Evolutionary conservation across 1,284 basidiomycete species (phyloP).

Genomic region (Trametes versicolor): DNA sequence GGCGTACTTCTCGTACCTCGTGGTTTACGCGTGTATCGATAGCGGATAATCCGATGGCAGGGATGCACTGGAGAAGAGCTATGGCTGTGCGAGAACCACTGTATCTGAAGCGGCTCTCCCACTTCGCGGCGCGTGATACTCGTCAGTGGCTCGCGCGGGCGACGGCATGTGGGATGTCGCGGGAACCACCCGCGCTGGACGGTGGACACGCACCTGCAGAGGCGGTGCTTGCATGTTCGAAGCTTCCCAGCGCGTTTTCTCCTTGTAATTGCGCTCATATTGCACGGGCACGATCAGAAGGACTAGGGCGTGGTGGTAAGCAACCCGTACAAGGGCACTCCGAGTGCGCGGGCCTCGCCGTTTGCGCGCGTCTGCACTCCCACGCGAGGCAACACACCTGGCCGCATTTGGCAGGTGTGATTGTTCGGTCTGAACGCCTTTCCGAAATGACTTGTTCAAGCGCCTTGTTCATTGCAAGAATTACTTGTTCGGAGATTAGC

Average conservation of each 20-base stretch:
- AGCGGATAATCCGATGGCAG: not conserved
- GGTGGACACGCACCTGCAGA: not conserved
- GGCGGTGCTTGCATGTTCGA: not conserved
- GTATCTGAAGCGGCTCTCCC: not conserved
- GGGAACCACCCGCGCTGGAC: not conserved
- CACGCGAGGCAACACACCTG: too few relatives aligned
- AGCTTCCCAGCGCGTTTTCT: not conserved
- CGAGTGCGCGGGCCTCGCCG: too few relatives aligned
- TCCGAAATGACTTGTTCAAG: too few relatives aligned
- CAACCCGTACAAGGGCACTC: too few relatives aligned
- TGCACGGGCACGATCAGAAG: too few relatives aligned
- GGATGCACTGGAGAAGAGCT: not conserved
- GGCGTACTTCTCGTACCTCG: slow-evolving; percentile 7
- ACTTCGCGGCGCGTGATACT: not conserved
- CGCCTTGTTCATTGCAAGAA: too few relatives aligned
- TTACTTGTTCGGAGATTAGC: too few relatives aligned
- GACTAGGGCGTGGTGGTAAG: too few relatives aligned
- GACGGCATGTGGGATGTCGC: not conserved
- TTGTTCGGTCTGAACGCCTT: too few relatives aligned
- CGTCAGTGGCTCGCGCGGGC: too few relatives aligned
- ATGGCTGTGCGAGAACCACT: not conserved
- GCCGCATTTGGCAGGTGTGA: too few relatives aligned
- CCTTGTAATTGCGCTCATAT: not conserved
- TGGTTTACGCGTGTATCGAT: slow-evolving; percentile 11
- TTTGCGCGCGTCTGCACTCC: too few relatives aligned